phyloP scores from a whole-genome alignment of 228 moss, liverwort and hornwort genomes.

The Sphagnum magellanicum region DNA sequence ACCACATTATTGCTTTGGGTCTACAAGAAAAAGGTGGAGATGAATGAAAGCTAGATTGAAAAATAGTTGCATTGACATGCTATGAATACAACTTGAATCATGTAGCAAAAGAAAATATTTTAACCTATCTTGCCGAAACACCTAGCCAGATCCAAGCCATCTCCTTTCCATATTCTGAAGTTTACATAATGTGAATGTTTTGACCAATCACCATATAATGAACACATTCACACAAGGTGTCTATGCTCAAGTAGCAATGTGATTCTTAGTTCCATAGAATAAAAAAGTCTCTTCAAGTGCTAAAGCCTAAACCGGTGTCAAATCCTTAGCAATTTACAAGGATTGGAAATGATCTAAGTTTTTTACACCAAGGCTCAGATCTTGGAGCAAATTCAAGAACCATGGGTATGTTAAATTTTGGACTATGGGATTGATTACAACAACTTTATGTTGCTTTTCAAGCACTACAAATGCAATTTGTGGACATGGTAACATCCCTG shows the following conservation, averaged over 20 bases:
- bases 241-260: conserved; percentile 57
- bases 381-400: conserved; percentile 58
- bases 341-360: conserved; percentile 19
- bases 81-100: conserved; percentile 55
- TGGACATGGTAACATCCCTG: conserved; percentile 56
- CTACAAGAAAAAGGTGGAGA: background rate
- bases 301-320: no score
- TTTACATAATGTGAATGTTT: conserved; percentile 62
- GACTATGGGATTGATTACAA: conserved; percentile 74
- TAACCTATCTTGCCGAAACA: conserved; percentile 52
- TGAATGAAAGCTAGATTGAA: background rate
- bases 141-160: conserved; percentile 40
- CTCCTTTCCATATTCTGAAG: conserved; percentile 66
- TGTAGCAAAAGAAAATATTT: conserved; percentile 36
- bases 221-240: conserved; percentile 62
- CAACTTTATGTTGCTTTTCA: conserved; percentile 70
- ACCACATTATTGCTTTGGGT: no score
- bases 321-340: no score
- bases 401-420: conserved; percentile 62
- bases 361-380: conserved; percentile 83
- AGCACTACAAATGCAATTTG: conserved; percentile 84
- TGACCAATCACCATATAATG: conserved; percentile 45
- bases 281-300: background rate
- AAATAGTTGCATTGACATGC: conserved; percentile 13
- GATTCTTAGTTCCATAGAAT: no score